These are phyloP conservation scores for Alternaria sp. DNA, from an alignment of 2,329 filamentous ascomycete genomes.

Conservation along the genomic window DNA sequence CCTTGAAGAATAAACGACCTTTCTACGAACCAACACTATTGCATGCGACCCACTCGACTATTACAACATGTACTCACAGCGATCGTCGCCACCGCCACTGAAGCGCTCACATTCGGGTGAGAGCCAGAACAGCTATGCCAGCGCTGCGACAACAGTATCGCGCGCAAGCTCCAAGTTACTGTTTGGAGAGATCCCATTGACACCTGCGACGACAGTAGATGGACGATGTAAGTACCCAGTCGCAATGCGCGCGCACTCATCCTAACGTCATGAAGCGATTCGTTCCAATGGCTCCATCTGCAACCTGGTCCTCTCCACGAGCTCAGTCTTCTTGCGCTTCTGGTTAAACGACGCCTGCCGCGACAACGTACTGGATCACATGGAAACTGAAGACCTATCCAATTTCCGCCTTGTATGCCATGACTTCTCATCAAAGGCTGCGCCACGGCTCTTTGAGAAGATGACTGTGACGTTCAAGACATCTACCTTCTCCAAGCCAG, in stretches of 20 bases:
- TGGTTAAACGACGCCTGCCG: conserved; percentile 58
- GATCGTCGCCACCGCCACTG: conserved; percentile 43
- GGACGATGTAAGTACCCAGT: conserved; percentile 43
- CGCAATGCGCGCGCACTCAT: conserved; percentile 6
- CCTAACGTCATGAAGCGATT: conserved; percentile 46
- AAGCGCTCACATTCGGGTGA: conserved; percentile 47
- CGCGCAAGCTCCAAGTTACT: conserved; percentile 50
- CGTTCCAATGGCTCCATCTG: conserved; percentile 56
- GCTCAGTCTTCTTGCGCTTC: conserved; percentile 57
- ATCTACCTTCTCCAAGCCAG: conserved; percentile 76
- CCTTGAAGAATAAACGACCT: conserved; percentile 6
- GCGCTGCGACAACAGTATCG: conserved; percentile 42
- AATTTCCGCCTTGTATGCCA: conserved; percentile 70
- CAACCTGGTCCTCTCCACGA: conserved; percentile 57
- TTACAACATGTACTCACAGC: conserved; percentile 42
- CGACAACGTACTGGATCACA: conserved; percentile 51
- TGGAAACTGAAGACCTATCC: conserved; percentile 51
- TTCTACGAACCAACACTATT: background rate
- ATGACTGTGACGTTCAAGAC: conserved; percentile 74
- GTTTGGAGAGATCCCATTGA: conserved; percentile 59
- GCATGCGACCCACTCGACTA: conserved; percentile 25
- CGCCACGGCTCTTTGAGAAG: conserved; percentile 72
- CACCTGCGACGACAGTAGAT: conserved; percentile 46
- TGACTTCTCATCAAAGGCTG: conserved; percentile 73
- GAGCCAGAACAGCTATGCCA: conserved; percentile 46